Evolutionary conservation across 495 filamentous ascomycete genomes (phyloP).

Genomic region (Penicillium simplicissimum): DNA sequence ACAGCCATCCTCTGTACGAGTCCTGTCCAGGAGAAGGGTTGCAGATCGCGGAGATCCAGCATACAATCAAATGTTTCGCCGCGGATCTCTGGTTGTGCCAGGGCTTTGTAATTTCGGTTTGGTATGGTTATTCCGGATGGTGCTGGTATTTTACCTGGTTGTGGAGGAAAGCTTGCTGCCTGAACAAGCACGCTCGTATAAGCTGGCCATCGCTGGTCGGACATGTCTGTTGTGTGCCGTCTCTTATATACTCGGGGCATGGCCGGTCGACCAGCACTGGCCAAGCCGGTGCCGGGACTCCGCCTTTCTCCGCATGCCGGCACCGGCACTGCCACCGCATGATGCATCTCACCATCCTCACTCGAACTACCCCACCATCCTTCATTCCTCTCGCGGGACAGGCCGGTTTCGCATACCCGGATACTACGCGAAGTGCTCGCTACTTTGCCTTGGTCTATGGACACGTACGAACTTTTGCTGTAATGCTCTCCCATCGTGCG

Average conservation of each 20-base stretch:
- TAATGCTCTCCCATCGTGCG: not conserved
- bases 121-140: not conserved
- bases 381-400: not conserved
- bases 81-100: not conserved
- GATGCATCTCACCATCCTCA: not conserved
- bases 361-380: not conserved
- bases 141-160: not conserved
- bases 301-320: not conserved
- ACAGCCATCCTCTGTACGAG: slow-evolving; percentile 6
- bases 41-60: not conserved
- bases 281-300: not conserved
- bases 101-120: not conserved
- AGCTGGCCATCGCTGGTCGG: not conserved
- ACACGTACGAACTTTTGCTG: slow-evolving; percentile 19
- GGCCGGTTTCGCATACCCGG: not conserved
- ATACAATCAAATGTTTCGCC: not conserved
- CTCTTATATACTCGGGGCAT: not conserved
- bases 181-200: not conserved
- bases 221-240: not conserved
- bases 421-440: not conserved
- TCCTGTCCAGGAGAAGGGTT: not conserved
- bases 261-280: not conserved
- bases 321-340: not conserved
- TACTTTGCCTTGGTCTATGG: slow-evolving; percentile 1
- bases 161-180: not conserved